These are phyloP conservation scores for Colletotrichum sansevieriae DNA, from an alignment of 2,329 filamentous ascomycete species.

Conservation along the genomic window DNA sequence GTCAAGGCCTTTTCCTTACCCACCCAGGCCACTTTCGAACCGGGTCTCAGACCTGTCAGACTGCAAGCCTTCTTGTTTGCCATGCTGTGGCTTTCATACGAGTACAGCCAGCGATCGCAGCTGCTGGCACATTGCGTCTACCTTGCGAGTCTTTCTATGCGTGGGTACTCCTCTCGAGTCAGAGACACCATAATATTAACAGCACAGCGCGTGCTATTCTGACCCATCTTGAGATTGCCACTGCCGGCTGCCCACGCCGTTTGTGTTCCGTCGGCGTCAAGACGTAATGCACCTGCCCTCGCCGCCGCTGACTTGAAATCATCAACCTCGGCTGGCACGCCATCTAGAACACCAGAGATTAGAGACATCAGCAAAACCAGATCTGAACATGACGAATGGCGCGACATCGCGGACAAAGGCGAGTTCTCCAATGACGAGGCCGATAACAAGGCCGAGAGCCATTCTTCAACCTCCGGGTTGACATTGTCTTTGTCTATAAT, in stretches of 20 bases:
- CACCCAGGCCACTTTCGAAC: neutral
- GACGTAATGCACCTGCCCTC: neutral
- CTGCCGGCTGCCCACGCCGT: conserved; percentile 8
- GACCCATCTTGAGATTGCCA: neutral
- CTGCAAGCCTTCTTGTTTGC: neutral
- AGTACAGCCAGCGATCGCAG: neutral
- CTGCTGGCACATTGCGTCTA: conserved; percentile 13
- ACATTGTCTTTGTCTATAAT: neutral
- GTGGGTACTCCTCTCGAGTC: neutral
- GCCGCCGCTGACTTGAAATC: neutral
- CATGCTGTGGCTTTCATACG: too few relatives aligned
- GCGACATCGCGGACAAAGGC: neutral
- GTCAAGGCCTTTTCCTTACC: neutral
- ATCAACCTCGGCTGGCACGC: conserved; percentile 2
- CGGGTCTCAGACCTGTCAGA: conserved; percentile 5
- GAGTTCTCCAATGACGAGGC: neutral
- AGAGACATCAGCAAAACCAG: neutral
- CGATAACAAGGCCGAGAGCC: too few relatives aligned
- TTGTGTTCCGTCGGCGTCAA: neutral
- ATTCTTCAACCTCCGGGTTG: neutral
- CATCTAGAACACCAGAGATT: neutral
- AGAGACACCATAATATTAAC: neutral
- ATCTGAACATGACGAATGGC: neutral
- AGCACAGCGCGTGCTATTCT: neutral
- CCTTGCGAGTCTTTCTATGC: neutral